phyloP scores from a whole-genome alignment of 116 monocot genomes.

The Phalaenopsis hybrid region DNA sequence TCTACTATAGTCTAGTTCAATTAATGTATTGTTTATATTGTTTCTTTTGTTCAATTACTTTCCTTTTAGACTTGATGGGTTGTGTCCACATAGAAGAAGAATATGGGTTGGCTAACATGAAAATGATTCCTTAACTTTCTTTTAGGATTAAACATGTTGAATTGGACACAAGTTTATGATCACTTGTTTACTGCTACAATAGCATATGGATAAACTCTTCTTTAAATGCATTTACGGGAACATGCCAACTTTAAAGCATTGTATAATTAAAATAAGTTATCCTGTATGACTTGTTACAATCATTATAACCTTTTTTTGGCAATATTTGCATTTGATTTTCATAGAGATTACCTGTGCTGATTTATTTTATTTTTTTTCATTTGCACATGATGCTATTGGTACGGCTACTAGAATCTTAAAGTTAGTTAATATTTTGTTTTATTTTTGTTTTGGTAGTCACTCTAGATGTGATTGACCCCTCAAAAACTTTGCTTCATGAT shows the following conservation, averaged over 20 bases:
- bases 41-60: background rate
- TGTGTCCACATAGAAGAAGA: background rate
- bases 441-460: background rate
- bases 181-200: background rate
- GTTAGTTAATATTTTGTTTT: background rate
- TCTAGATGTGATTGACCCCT: background rate
- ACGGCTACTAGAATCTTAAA: background rate
- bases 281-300: background rate
- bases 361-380: background rate
- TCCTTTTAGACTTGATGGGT: constrained; percentile 1
- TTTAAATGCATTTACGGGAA: background rate
- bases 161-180: background rate
- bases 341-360: background rate
- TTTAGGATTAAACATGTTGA: background rate
- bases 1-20: background rate
- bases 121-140: background rate
- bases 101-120: background rate
- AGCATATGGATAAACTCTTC: background rate
- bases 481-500: background rate
- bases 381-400: background rate
- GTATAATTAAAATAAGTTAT: background rate
- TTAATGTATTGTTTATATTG: background rate
- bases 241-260: background rate
- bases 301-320: background rate
- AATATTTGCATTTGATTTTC: background rate